Evolutionary conservation across 495 filamentous ascomycete species (phyloP), one percentile per base, ranked within the genome.

Genomic region (Trichocladium antarcticum): DNA sequence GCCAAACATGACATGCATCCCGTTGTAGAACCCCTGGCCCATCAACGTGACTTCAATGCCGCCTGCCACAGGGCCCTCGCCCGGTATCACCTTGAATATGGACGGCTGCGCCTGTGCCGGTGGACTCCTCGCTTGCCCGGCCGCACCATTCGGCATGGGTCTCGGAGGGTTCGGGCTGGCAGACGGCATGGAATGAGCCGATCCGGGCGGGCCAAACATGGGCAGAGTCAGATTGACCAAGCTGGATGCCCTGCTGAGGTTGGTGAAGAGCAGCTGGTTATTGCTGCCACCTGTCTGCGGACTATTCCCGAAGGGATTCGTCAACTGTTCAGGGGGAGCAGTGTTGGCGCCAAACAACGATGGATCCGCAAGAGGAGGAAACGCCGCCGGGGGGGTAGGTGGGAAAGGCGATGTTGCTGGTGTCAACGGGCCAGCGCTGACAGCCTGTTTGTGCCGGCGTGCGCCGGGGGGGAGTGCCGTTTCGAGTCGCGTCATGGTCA

Each of bases 1-100:
- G 15, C 89, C 89, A 64, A 96, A 96, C 56, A 89, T 81, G 49
- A 95, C 87, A 46, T 87, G 84, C 58, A 90, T 76, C 5, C 85
- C 86, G 38, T 81, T 77, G 31, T 76, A 79, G 56, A 95, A 95
- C 17, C 80, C 80, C 55, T 77, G 82, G 6, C 90, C 89, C 21
- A 90, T 68, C 45, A 89, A 73, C 0, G 84, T 87, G 11, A 95
- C 86, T 57, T 95, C 89, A 28, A 85, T 84, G 11, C 88, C 87
- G 48, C 90, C 90, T 20, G 74, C 74, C 36, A 80, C 80, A 9
- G 88, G 84, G 10, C 89, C 90, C 62, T 93, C 84, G 29, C 73
- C 71, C 1, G 89, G 89, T 32, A 90, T 83, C 38, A 95, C 64
- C 59, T 87, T 89, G 57, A 54, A 46, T n/a, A 57, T 62, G 0